phyloP scores from a whole-genome alignment of 2,329 filamentous ascomycete genomes.

The Fusarium musae region DNA sequence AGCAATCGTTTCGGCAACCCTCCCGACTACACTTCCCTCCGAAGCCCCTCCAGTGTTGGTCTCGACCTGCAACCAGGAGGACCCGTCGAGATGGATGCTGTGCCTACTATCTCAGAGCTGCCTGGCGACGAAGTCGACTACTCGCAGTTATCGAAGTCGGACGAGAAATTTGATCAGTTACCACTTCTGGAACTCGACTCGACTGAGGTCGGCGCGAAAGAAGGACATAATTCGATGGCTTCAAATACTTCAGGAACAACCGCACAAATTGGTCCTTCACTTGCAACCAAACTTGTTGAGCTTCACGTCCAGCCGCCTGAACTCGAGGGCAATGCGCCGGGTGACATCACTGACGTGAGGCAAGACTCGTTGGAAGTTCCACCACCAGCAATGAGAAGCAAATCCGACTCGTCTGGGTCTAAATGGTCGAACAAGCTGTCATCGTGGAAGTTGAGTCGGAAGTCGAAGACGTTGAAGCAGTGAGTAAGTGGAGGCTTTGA shows the following conservation, averaged over 20 bases:
- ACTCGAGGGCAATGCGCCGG: conserved; percentile 24
- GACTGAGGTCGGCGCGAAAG: neutral
- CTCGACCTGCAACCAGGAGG: neutral
- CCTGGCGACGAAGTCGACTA: neutral
- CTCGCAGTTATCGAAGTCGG: neutral
- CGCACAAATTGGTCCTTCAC: neutral
- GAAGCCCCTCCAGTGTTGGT: conserved; percentile 29
- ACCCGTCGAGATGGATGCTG: conserved; percentile 13
- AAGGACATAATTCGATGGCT: neutral
- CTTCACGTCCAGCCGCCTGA: conserved; percentile 33
- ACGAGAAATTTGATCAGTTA: neutral
- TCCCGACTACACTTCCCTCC: conserved; percentile 19
- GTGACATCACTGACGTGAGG: neutral
- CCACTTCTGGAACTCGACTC: conserved; percentile 30
- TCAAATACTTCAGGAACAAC: neutral
- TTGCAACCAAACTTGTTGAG: conserved; percentile 10
- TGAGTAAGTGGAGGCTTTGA: neutral
- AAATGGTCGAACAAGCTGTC: conserved; percentile 36
- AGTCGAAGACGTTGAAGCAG: conserved; percentile 33
- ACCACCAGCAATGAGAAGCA: neutral
- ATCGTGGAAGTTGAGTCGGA: conserved; percentile 37
- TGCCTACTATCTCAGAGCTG: conserved; percentile 15
- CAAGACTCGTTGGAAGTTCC: conserved; percentile 19
- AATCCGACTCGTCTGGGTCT: conserved; percentile 10
- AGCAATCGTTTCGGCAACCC: conserved; percentile 33